Percentiles rank a stretch among this genome's conserved stretches.
Conservation (phyloP, 352 stramenopile genomes). For the Peronosclerospora sorghi region DNA sequence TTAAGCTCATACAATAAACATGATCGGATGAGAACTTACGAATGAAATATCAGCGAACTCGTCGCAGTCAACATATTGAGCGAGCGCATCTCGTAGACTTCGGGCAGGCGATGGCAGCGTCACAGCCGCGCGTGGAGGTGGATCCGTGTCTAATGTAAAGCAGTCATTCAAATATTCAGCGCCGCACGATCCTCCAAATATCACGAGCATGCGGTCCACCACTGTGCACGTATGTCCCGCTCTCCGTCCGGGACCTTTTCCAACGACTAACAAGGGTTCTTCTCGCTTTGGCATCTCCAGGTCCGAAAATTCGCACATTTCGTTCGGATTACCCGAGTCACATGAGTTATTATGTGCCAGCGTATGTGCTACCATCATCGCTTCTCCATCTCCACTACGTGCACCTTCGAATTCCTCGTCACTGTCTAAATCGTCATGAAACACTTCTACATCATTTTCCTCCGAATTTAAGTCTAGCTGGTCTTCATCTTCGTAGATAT, state of each 20-base stretch:
- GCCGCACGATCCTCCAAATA: conserved; percentile 89
- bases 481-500: conserved; percentile 38
- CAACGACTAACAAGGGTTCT: conserved; percentile 78
- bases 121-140: conserved; percentile 73
- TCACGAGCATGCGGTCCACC: conserved; percentile 87
- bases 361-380: conserved; percentile 18
- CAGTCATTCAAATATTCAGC: conserved; percentile 93
- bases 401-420: conserved; percentile 20
- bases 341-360: conserved; percentile 14
- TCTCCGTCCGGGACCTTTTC: conserved; percentile 75
- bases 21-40: conserved; percentile 21
- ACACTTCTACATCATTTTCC: conserved; percentile 11
- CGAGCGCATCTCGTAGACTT: conserved; percentile 63
- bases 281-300: conserved; percentile 15
- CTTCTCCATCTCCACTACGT: conserved; percentile 28
- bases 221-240: conserved; percentile 92
- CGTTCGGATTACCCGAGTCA: conserved; percentile 50
- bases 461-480: conserved; percentile 20
- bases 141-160: conserved; percentile 91
- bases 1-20: neutral
- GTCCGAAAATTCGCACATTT: conserved; percentile 32
- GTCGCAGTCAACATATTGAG: conserved; percentile 86
- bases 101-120: conserved; percentile 56
- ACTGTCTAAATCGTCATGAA: conserved; percentile 17
- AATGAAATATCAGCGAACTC: conserved; percentile 95